Base-by-base conservation (phyloP, 2,329 filamentous ascomycete genomes). In the Hortaea werneckii region DNA sequence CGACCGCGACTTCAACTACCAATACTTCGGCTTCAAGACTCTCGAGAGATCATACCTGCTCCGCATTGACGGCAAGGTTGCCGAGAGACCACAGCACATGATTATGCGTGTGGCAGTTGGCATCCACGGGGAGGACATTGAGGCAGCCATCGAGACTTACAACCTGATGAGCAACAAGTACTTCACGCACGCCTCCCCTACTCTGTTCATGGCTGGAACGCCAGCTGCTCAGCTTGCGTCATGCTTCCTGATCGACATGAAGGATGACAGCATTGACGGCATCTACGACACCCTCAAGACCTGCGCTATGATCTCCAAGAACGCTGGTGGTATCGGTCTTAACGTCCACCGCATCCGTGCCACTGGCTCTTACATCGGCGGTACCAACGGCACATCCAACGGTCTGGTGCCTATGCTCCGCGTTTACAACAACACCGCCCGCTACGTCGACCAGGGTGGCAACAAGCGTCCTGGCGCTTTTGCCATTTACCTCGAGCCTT, bases 11-110 rank as follows among this genome's bases (percentile, higher is more conserved):
- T 98, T 98, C 79, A 95, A 96, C 79, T 98, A 98, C 76, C 92
- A 98, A 74, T 98, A 94, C 74, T 98, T 98, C 62, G 92, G 92
- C 54, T 98, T 98, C 82, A 98, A 98, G 80, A 98, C 92, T 6
- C 76, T 98, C 35, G 92, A 98, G 76, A 83, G 92, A 50, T 98
- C 92, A 63, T 98, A 98, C 64, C 83, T 98, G 43, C 82, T 98
- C 57, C 89, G 94, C 65, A 85, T 96, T 55, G 79, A 95, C 60
- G 89, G 88, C 66, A 94, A 95, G 73, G 87, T 96, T 64, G 90
- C 89, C 43, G 92, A 98, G 75, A 82, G 92, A 61, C 92, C 92
- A 39, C 92, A 98, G 71, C 92, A 98, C 74, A 92, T 98, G 88
- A 90, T 98, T 60, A 98, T 98, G 92, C 87, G 92, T 78, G 92